Conservation (phyloP, 192 early-diverging fungal species). For the Allomyces macrogynus region DNA sequence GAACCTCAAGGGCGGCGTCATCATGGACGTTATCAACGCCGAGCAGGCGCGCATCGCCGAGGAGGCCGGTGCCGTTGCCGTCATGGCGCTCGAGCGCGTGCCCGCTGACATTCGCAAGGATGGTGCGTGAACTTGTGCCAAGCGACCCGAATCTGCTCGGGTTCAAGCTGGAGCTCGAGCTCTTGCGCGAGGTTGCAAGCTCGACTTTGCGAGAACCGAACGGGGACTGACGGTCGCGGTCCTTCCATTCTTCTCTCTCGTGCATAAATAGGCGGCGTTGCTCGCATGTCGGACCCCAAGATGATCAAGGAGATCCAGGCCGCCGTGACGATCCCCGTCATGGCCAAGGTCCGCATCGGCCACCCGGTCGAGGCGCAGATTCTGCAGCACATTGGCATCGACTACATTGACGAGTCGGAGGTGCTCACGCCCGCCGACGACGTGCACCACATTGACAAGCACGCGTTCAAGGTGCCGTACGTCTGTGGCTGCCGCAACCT, state of each 20-base stretch:
- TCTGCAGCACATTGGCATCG: slow-evolving; percentile 70
- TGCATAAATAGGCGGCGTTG: slow-evolving; percentile 48
- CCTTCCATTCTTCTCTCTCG: not conserved
- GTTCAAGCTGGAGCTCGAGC: no score
- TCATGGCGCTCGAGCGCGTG: slow-evolving; percentile 94
- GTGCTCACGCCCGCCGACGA: slow-evolving; percentile 94
- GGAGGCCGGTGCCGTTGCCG: slow-evolving; percentile 87
- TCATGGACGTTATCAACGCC: slow-evolving; percentile 98
- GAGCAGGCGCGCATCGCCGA: slow-evolving; percentile 96
- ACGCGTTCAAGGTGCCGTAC: slow-evolving; percentile 77
- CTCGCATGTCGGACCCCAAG: slow-evolving; percentile 94
- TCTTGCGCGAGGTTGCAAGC: no score
- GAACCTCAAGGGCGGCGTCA: slow-evolving; percentile 97
- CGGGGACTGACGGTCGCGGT: not conserved
- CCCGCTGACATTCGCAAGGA: slow-evolving; percentile 96
- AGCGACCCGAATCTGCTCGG: no score
- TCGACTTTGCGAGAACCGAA: no score
- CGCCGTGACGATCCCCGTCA: slow-evolving; percentile 93
- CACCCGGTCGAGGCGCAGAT: slow-evolving; percentile 99
- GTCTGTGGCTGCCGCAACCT: slow-evolving; percentile 94
- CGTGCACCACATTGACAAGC: slow-evolving; percentile 86
- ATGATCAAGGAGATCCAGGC: slow-evolving; percentile 93
- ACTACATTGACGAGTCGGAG: slow-evolving; percentile 96
- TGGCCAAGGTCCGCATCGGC: slow-evolving; percentile 97
- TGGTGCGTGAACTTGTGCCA: slow-evolving; percentile 21